Percentiles rank a stretch among this genome's conserved stretches.
These are phyloP conservation scores for Alnus rubra DNA, from an alignment of 306 rosid genomes.

Conservation along the genomic window DNA sequence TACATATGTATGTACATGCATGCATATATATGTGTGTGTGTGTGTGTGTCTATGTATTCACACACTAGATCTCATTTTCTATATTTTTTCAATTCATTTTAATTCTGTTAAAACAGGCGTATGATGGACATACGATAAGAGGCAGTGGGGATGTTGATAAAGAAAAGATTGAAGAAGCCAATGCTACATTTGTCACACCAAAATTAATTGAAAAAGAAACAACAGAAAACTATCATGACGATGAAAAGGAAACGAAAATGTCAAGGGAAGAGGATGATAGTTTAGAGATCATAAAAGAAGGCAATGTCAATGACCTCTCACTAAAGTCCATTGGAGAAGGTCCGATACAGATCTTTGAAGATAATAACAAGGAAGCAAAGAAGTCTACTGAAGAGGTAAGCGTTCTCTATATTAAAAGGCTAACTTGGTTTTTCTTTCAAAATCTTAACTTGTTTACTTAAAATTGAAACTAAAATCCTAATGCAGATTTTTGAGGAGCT, in stretches of 20 bases:
- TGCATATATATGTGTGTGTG: background rate
- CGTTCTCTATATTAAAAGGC: background rate
- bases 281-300: slow-evolving; percentile 21
- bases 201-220: slow-evolving; percentile 29
- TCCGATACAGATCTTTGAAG: slow-evolving; percentile 5
- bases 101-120: slow-evolving; percentile 26
- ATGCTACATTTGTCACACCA: slow-evolving; percentile 6
- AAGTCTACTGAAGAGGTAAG: slow-evolving; percentile 30
- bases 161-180: slow-evolving; percentile 23
- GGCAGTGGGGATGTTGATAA: slow-evolving; percentile 10
- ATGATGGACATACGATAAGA: slow-evolving; percentile 15
- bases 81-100: background rate
- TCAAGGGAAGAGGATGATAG: slow-evolving; percentile 26
- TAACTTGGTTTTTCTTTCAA: background rate
- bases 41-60: background rate
- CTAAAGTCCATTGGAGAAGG: slow-evolving; percentile 22
- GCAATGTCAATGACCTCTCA: slow-evolving; percentile 6
- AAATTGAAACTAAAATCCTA: background rate
- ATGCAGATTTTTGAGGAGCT: slow-evolving; percentile 28
- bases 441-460: background rate
- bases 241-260: slow-evolving; percentile 13
- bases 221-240: slow-evolving; percentile 11
- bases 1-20: slow-evolving; percentile 4
- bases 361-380: slow-evolving; percentile 9
- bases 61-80: slow-evolving; percentile 4